Conservation (phyloP, 2,329 filamentous ascomycete species). For the Monascus ruber region DNA sequence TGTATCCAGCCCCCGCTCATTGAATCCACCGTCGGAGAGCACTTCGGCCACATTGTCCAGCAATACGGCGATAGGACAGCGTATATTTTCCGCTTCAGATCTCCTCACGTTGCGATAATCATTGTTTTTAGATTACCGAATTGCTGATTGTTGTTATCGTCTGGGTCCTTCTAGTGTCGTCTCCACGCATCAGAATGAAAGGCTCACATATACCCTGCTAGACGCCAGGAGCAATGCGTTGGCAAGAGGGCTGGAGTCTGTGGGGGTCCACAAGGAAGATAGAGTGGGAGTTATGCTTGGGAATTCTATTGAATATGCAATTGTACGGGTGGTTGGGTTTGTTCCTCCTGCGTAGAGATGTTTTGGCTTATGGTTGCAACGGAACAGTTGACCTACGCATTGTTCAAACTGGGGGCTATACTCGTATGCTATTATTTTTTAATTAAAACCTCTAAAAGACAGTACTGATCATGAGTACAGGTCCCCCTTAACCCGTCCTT, state of each 20-base stretch:
- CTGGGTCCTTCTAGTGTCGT: constrained; percentile 35
- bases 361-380: constrained; percentile 6
- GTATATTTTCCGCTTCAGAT: constrained; percentile 25
- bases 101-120: background rate
- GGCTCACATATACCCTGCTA: constrained; percentile 62
- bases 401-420: constrained; percentile 90
- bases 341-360: background rate
- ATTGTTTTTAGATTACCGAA: background rate
- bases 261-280: constrained; percentile 70
- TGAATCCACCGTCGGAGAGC: constrained; percentile 36
- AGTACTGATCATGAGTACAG: constrained; percentile 21
- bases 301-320: constrained; percentile 73
- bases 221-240: constrained; percentile 66
- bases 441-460: background rate
- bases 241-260: constrained; percentile 55
- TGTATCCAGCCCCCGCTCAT: constrained; percentile 31
- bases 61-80: constrained; percentile 39
- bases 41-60: constrained; percentile 34
- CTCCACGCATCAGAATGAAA: constrained; percentile 49
- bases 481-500: constrained; percentile 90
- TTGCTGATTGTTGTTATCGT: constrained; percentile 1
- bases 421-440: constrained; percentile 41
- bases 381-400: constrained; percentile 57
- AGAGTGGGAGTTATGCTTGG: constrained; percentile 78
- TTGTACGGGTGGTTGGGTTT: constrained; percentile 37